Evolutionary conservation across 2,329 filamentous ascomycete species (phyloP).

Genomic region (Didymella keratinophila): DNA sequence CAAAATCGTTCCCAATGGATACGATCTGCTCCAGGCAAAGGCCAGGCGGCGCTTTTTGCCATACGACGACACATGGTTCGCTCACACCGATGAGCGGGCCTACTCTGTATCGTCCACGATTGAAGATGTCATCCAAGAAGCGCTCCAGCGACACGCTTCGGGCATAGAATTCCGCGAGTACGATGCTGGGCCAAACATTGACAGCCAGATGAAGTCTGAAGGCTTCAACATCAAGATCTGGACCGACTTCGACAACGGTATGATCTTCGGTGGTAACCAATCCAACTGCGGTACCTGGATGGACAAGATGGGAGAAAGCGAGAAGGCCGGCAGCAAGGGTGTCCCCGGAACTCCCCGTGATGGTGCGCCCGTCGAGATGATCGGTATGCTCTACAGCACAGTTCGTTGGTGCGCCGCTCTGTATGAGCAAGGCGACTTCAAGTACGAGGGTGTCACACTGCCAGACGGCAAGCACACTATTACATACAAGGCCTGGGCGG

Average conservation of each 20-base stretch:
- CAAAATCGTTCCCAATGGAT: constrained; percentile 79
- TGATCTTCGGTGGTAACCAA: constrained; percentile 94
- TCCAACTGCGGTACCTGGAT: constrained; percentile 98
- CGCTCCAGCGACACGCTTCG: constrained; percentile 86
- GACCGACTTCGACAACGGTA: constrained; percentile 88
- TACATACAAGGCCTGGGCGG: constrained; percentile 80
- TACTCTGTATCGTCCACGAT: constrained; percentile 86
- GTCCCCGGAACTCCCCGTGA: constrained; percentile 96
- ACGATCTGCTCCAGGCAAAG: constrained; percentile 75
- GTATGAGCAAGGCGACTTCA: constrained; percentile 72
- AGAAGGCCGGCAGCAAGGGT: constrained; percentile 88
- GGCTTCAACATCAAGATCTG: constrained; percentile 92
- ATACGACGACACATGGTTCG: constrained; percentile 95
- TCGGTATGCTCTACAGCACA: constrained; percentile 88
- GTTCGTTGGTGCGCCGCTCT: constrained; percentile 80
- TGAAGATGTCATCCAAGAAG: constrained; percentile 90
- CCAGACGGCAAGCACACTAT: constrained; percentile 66
- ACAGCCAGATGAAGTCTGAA: constrained; percentile 89
- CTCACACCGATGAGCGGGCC: constrained; percentile 78
- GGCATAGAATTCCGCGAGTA: constrained; percentile 94
- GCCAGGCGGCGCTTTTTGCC: constrained; percentile 88
- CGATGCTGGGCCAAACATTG: constrained; percentile 86
- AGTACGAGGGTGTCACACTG: constrained; percentile 75
- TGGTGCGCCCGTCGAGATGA: constrained; percentile 94
- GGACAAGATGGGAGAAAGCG: constrained; percentile 99